Conservation (phyloP, 2,329 filamentous ascomycete genomes). For the Penicillium sp. region DNA sequence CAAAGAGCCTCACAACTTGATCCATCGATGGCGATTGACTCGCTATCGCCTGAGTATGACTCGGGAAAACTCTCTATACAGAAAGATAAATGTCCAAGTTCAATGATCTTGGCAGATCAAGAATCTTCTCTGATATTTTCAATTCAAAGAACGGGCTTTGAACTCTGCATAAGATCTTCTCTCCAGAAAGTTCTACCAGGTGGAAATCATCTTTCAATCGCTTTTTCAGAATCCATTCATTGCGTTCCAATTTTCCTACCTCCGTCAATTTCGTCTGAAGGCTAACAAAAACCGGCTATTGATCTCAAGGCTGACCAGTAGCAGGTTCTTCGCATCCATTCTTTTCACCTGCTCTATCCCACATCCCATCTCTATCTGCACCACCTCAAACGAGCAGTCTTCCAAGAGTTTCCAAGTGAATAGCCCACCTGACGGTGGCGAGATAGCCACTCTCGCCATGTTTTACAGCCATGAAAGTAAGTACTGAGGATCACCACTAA, state of each 20-base stretch:
- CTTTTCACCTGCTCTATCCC: background rate
- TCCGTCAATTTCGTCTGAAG: background rate
- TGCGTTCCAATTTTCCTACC: background rate
- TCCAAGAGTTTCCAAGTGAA: background rate
- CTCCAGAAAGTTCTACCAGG: background rate
- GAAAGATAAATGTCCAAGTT: no score
- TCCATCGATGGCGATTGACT: background rate
- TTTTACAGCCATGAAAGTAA: constrained; percentile 95
- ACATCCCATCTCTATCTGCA: background rate
- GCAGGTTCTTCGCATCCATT: background rate
- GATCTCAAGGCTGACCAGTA: background rate
- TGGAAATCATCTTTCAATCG: background rate
- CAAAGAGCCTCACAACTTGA: no score
- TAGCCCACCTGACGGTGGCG: background rate
- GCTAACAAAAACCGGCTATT: background rate
- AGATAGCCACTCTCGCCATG: constrained; percentile 53
- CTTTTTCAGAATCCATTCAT: background rate
- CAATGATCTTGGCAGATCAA: no score
- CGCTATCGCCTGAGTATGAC: background rate
- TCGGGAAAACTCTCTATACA: no score
- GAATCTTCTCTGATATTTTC: no score
- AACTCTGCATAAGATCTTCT: background rate
- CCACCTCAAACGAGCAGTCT: background rate
- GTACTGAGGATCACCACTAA: constrained; percentile 28
- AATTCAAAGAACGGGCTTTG: no score